Conservation (phyloP, 345 rosid species). For the Brassica napus region DNA sequence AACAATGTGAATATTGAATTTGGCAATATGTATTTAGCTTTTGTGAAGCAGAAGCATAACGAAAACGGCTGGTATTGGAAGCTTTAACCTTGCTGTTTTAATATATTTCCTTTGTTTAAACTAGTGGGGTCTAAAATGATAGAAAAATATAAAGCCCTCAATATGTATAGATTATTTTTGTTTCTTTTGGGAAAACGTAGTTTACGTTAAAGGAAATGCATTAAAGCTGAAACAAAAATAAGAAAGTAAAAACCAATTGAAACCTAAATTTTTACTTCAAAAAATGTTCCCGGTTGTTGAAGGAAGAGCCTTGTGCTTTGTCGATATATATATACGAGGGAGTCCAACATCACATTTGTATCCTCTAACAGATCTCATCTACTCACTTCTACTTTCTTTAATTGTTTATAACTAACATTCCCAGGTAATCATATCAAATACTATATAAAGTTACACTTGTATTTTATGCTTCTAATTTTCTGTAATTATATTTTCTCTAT, state of each 20-base stretch:
- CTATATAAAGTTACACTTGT: background rate
- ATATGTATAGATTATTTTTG: slow-evolving; percentile 7
- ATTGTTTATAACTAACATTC: background rate
- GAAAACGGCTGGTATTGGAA: slow-evolving; percentile 29
- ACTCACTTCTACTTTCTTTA: background rate
- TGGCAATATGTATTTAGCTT: slow-evolving; percentile 18
- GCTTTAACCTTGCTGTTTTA: slow-evolving; percentile 20
- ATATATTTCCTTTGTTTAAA: background rate
- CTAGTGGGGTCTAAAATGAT: slow-evolving; percentile 17
- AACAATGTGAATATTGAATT: background rate
- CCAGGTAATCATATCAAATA: slow-evolving; percentile 21
- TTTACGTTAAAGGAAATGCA: slow-evolving; percentile 33
- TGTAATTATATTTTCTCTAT: background rate
- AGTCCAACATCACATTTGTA: slow-evolving; percentile 21
- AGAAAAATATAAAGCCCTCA: slow-evolving; percentile 17
- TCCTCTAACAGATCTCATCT: slow-evolving; percentile 4
- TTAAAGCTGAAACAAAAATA: slow-evolving; percentile 54
- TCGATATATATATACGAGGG: slow-evolving; percentile 15
- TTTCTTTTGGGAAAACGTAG: slow-evolving; percentile 23
- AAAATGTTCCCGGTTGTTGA: slow-evolving; percentile 38
- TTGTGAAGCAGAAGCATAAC: slow-evolving; percentile 29
- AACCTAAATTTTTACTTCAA: slow-evolving; percentile 44
- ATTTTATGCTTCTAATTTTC: background rate
- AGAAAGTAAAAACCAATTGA: slow-evolving; percentile 47
- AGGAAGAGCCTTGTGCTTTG: slow-evolving; percentile 34